These are phyloP conservation scores for Claviceps lovelessii DNA, from an alignment of 2,329 filamentous ascomycete genomes.

Conservation along the genomic window DNA sequence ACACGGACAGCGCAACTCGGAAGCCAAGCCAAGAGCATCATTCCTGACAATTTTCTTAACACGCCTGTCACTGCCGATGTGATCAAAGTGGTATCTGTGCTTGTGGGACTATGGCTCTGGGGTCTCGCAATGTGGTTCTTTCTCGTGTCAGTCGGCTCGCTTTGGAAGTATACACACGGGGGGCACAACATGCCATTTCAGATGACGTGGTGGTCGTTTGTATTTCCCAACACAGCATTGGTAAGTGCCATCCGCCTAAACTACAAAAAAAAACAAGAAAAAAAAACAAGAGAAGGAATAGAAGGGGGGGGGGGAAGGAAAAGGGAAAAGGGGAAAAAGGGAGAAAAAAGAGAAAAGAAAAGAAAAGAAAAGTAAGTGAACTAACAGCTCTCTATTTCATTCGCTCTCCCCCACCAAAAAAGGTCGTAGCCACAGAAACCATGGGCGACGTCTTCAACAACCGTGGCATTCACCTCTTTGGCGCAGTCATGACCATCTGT, in stretches of 20 bases:
- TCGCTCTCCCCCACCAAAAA: neutral
- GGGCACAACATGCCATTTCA: slow-evolving; percentile 54
- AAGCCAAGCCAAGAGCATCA: slow-evolving; percentile 25
- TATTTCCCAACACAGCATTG: slow-evolving; percentile 67
- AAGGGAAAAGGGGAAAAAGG: too few relatives aligned
- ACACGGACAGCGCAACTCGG: slow-evolving; percentile 26
- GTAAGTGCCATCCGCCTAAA: slow-evolving; percentile 14
- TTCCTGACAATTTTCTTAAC: slow-evolving; percentile 29
- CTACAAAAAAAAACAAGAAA: too few relatives aligned
- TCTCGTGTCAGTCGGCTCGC: slow-evolving; percentile 60
- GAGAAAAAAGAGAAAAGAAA: too few relatives aligned
- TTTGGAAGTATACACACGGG: slow-evolving; percentile 49
- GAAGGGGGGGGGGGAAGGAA: too few relatives aligned
- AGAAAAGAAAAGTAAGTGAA: neutral
- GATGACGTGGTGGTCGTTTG: slow-evolving; percentile 76
- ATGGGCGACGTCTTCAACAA: slow-evolving; percentile 49
- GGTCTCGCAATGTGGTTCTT: slow-evolving; percentile 77
- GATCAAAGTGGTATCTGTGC: slow-evolving; percentile 36
- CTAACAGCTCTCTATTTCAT: neutral
- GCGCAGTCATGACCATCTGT: slow-evolving; percentile 50
- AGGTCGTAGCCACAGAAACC: slow-evolving; percentile 55
- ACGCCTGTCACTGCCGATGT: slow-evolving; percentile 28
- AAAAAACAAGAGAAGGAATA: too few relatives aligned
- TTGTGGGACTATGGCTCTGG: slow-evolving; percentile 67
- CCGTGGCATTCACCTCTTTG: slow-evolving; percentile 48